phyloP scores from a whole-genome alignment of 2,329 filamentous ascomycete genomes.

The Nigrospora sphaerica region DNA sequence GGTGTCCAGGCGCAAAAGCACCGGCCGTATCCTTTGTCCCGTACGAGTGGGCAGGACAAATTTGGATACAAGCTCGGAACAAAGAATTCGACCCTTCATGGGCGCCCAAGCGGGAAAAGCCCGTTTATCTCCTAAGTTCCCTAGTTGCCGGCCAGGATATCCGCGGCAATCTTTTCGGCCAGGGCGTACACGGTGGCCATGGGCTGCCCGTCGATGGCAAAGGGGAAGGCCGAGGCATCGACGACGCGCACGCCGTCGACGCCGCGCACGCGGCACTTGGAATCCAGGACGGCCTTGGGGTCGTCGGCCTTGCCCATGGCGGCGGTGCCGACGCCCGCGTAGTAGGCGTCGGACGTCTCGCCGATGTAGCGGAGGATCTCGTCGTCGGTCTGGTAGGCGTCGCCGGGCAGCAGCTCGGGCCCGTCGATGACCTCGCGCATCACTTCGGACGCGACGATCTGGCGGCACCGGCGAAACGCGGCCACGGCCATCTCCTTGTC shows the following conservation, averaged over 20 bases:
- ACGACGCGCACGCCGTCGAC: conserved; percentile 45
- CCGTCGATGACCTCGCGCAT: conserved; percentile 3
- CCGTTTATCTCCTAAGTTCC: too few relatives aligned
- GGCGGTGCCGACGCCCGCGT: conserved; percentile 23
- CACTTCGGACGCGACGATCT: conserved; percentile 9
- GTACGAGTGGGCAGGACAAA: too few relatives aligned
- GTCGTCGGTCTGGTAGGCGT: conserved; percentile 2
- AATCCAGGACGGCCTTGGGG: conserved; percentile 44
- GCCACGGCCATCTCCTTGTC: conserved; percentile 38
- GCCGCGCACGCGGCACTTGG: conserved; percentile 42
- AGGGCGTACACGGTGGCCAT: too few relatives aligned
- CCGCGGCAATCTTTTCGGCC: too few relatives aligned
- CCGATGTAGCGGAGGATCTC: conserved; percentile 1
- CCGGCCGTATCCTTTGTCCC: too few relatives aligned
- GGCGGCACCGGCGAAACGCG: conserved; percentile 31
- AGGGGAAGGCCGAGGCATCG: conserved; percentile 43
- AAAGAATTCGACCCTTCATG: too few relatives aligned
- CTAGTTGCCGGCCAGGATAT: too few relatives aligned
- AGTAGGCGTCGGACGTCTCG: too few relatives aligned
- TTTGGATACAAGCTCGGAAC: too few relatives aligned
- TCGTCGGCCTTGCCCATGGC: conserved; percentile 45
- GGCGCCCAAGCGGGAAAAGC: too few relatives aligned
- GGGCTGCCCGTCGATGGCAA: too few relatives aligned
- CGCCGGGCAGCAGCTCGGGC: conserved; percentile 5
- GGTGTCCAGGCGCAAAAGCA: too few relatives aligned